Conservation (phyloP, 352 stramenopile species). For the Phytopythium cucurbitacearum region DNA sequence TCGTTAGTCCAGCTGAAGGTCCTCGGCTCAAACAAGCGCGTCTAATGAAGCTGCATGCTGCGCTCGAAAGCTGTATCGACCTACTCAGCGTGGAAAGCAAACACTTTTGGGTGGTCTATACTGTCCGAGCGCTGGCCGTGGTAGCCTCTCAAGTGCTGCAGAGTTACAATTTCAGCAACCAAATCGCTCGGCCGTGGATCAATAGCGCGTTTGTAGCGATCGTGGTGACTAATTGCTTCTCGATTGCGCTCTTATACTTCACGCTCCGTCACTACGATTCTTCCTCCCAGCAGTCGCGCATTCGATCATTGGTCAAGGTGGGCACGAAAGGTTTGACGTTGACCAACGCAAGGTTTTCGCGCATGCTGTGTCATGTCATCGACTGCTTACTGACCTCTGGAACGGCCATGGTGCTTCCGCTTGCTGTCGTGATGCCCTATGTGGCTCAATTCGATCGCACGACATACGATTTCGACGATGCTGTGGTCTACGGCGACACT, state of each 20-base stretch:
- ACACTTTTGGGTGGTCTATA: slow-evolving; percentile 14
- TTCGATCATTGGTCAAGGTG: neutral
- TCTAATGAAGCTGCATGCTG: neutral
- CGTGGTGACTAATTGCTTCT: slow-evolving; percentile 35
- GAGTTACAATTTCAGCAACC: slow-evolving; percentile 31
- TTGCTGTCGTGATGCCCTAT: slow-evolving; percentile 18
- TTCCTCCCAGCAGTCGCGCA: neutral
- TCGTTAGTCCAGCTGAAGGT: neutral
- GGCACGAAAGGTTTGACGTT: neutral
- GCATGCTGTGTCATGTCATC: slow-evolving; percentile 16
- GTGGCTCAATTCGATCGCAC: slow-evolving; percentile 20
- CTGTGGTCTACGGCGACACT: slow-evolving; percentile 38
- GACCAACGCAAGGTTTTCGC: slow-evolving; percentile 5
- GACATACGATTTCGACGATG: slow-evolving; percentile 23
- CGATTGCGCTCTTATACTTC: slow-evolving; percentile 16
- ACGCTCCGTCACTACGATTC: slow-evolving; percentile 5
- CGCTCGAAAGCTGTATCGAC: neutral
- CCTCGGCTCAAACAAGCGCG: neutral
- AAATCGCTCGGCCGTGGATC: slow-evolving; percentile 37
- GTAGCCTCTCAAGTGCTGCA: slow-evolving; percentile 26
- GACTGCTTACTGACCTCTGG: slow-evolving; percentile 7
- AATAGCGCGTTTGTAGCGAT: slow-evolving; percentile 36
- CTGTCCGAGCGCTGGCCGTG: slow-evolving; percentile 11
- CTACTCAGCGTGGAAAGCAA: slow-evolving; percentile 14
- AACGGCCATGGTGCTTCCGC: slow-evolving; percentile 9